These are phyloP conservation scores for Colletotrichum sp. DNA, from an alignment of 2,329 filamentous ascomycete species.

Conservation along the genomic window DNA sequence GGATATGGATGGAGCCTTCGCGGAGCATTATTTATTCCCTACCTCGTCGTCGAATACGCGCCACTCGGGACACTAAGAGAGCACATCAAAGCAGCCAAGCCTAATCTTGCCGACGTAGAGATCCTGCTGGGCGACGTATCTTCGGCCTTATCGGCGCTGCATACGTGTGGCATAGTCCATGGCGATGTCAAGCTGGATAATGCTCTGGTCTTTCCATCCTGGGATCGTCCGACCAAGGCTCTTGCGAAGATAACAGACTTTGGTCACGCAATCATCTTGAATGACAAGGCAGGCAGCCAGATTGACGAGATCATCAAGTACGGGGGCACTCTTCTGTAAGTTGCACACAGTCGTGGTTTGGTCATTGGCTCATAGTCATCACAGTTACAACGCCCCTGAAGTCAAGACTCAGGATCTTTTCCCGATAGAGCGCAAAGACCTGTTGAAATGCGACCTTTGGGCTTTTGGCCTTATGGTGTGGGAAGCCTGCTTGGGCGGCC, in stretches of 20 bases:
- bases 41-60: not conserved
- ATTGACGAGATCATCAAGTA: not conserved
- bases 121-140: not conserved
- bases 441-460: not conserved
- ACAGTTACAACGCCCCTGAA: not conserved
- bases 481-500: not conserved
- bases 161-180: not conserved
- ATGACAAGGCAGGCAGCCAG: not conserved
- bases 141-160: not conserved
- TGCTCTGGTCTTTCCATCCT: not conserved
- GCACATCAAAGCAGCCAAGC: not conserved
- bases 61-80: not conserved
- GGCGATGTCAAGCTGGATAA: not conserved
- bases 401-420: not conserved
- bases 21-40: not conserved
- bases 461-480: not conserved
- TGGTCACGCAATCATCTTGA: not conserved
- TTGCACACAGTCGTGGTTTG: rapidly evolving
- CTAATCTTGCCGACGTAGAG: not conserved
- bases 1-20: not conserved
- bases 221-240: not conserved
- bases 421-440: not conserved
- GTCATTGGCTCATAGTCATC: rapidly evolving
- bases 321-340: not conserved
- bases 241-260: not conserved